Evolutionary conservation across 805 yeast genomes (phyloP).

Genomic region (Allodekkera sacchari): DNA sequence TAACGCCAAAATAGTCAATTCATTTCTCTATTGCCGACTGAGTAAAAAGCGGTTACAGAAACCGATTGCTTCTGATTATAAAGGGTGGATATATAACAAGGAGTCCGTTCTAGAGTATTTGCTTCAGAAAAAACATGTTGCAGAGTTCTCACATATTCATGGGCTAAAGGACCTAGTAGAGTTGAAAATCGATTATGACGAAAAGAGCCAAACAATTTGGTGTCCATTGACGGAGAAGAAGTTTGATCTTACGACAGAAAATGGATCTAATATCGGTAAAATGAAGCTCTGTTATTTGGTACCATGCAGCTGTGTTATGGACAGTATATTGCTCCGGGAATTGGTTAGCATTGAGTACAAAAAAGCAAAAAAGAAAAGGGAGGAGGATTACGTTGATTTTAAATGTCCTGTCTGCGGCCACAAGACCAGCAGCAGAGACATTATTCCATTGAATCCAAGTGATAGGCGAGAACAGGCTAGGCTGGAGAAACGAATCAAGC

Average conservation of each 20-base stretch:
- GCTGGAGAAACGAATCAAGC: slow-evolving; percentile 9
- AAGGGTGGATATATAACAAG: slow-evolving; percentile 59
- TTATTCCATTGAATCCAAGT: slow-evolving; percentile 26
- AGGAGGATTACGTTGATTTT: slow-evolving; percentile 1
- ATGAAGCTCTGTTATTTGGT: slow-evolving; percentile 35
- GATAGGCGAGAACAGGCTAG: slow-evolving; percentile 4
- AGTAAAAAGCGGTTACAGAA: slow-evolving; percentile 33
- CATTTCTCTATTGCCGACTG: slow-evolving; percentile 41
- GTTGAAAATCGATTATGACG: slow-evolving; percentile 18
- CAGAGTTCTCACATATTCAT: slow-evolving; percentile 4
- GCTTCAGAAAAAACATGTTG: slow-evolving; percentile 25
- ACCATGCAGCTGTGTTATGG: slow-evolving; percentile 36
- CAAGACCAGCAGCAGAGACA: slow-evolving; percentile 11
- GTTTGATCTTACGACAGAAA: slow-evolving; percentile 26
- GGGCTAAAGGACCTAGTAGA: slow-evolving; percentile 21
- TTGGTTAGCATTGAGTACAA: slow-evolving; percentile 8
- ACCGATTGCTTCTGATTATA: slow-evolving; percentile 61
- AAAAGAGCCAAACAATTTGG: slow-evolving; percentile 16
- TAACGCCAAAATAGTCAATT: slow-evolving; percentile 19
- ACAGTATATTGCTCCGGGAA: slow-evolving; percentile 22
- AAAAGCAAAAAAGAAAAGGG: background rate
- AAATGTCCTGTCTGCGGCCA: slow-evolving; percentile 36
- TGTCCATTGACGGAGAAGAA: slow-evolving; percentile 32
- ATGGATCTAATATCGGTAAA: slow-evolving; percentile 3
- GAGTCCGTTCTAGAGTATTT: slow-evolving; percentile 53